Evolutionary conservation across 148 eudicot genomes (phyloP), one percentile per base, ranked within the genome.

Genomic region (Agrostemma githago): DNA sequence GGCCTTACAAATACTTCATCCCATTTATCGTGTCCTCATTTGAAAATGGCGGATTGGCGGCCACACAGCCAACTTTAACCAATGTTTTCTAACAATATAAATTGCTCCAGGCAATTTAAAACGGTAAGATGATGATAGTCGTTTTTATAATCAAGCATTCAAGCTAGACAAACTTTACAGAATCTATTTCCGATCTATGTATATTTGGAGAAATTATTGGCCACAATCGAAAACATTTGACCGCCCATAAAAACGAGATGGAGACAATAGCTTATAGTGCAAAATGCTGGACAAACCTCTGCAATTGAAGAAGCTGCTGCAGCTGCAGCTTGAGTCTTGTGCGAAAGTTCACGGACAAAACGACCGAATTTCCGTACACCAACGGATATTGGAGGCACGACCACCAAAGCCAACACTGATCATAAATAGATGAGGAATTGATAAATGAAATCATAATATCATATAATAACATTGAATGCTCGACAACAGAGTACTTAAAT

Each of bases 251-350:
- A 15, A 51, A 12, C 14, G 3, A 0, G 56, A 12, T 51, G 56
- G 3, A 51, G 4, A 51, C 2, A 37, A 7, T 56, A 12, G 39
- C 5, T 26, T 4, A 19, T 57, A 20, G 43, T 34, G 14, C 58
- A 72, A 46, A 60, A 6, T 40, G 65, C 20, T 75, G 5, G 0
- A 74, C 85, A 62, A 71, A 93, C 97, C 95, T 91, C 98, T 46
- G 97, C 97, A 82, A 93, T 93, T 48, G 98, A 93, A 66, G 97
- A 79, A 76, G 98, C 92, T 53, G 89, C 91, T 7, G 98, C 98
- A 73, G 97, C 98, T 19, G 97, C 98, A 71, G 91, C 91, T 85
- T 93, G 98, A 78, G 97, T 91, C 77, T 84, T 86, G 79, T 93
- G 94, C 34, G 98, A 85, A 59, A 93, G 88, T 66, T 93, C 96